Evolutionary conservation across 2,329 filamentous ascomycete species (phyloP), one percentile per base, ranked within the genome.

Genomic region (Decorospora gaudefroyi): DNA sequence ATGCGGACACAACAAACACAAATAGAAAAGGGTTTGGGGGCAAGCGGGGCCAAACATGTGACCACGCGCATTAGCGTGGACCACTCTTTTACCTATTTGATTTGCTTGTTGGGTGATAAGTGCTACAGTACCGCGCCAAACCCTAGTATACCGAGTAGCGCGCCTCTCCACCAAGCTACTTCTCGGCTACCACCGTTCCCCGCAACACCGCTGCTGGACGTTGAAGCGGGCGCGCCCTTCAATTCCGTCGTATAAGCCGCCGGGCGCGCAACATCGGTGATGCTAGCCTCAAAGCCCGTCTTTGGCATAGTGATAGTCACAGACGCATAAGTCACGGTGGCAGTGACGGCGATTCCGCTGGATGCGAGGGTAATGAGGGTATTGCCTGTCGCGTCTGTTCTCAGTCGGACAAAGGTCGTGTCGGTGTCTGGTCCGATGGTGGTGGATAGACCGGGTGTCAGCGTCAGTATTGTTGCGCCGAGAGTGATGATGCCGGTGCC

Each of bases 1-100:
- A n/a, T n/a, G n/a, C n/a, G n/a, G n/a, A n/a, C n/a, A n/a, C n/a
- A n/a, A n/a, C n/a, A n/a, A n/a, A n/a, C n/a, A n/a, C n/a, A n/a
- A n/a, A n/a, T n/a, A n/a, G n/a, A n/a, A n/a, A n/a, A n/a, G n/a
- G n/a, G n/a, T n/a, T n/a, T 31, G 10, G 18, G 36, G 27, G n/a
- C 22, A 11, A 9, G 21, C n/a, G 22, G 37, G 29, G n/a, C 27
- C 38, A 17, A 26, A 16, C 39, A 42, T 34, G 30, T 34, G 39
- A 42, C n/a, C 22, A 22, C 88, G 88, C 28, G 88, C 60, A 65
- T 21, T 17, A 18, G 4, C 17, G 23, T 17, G 26, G 22, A 12
- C 11, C 13, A 12, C 26, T 34, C 3, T 23, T 27, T 26, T 23
- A 21, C 18, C n/a, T n/a, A n/a, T 27, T 3, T 4, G 23, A 21